Base-by-base conservation (phyloP, 495 filamentous ascomycete species). In the Staphylotrichum tortipilum region DNA sequence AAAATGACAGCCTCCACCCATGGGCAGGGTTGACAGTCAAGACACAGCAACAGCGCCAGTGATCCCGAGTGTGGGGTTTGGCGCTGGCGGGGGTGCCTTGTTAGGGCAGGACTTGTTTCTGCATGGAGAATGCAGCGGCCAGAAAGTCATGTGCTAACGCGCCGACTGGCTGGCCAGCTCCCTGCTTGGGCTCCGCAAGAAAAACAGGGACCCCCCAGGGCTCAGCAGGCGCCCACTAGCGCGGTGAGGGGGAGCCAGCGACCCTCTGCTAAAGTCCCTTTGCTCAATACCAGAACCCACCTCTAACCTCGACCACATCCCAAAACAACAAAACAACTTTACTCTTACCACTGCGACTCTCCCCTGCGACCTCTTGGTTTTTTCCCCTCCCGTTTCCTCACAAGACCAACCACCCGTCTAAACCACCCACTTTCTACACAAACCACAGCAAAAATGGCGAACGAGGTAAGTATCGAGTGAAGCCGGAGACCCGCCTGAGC, bases 381-480 rank as follows among this genome's bases (percentile, higher is more conserved):
- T 37, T 18, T 48, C 42, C 40, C 21, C 42, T n/a, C n/a, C n/a
- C n/a, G n/a, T n/a, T 43, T 55, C 59, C 54, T 53, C 31, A 43
- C 36, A 48, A 43, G 47, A 46, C 54, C 60, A 56, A 53, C 54
- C 54, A 34, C 21, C 17, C 21, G 2, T 24, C 15, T 4, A 43
- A 62, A 55, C 50, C 61, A 36, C 34, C 46, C 61, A 59, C 56
- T 46, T 55, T 58, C 47, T 31, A 47, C 42, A 47, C 44, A 53
- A 44, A 43, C 15, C 34, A 53, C 44, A 47, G 39, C 34, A 40
- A 81, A 68, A 57, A 85, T 85, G 81, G 80, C 81, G 60, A 81
- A 70, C 59, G 81, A 85, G 73, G 81, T 84, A 70, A 69, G 80
- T 78, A n/a, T n/a, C n/a, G n/a, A n/a, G n/a, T n/a, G n/a, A n/a